Evolutionary conservation across 305 asterid genomes (phyloP), one percentile per base, ranked within the genome.

Genomic region (Fraxinus paxiana): DNA sequence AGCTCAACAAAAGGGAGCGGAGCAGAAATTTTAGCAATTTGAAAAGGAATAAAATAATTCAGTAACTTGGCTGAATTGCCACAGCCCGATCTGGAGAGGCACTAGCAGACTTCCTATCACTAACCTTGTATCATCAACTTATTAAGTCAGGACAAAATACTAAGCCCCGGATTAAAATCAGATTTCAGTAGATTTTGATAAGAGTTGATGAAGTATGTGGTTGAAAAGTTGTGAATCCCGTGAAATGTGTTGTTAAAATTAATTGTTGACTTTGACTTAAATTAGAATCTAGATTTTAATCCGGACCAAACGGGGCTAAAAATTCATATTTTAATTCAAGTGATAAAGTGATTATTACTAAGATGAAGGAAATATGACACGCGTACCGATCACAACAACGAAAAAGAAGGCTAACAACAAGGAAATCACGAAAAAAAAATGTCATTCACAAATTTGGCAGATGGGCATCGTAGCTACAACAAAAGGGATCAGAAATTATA

Each of bases 91-190:
- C 69, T 56, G 69, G 13, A 20, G 67, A 56, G 13, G 8, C 13
- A 59, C 15, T 59, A 59, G 30, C 15, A 18, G 69, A 7, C 69
- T 59, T 59, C 69, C 4, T 59, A 7, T 59, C 15, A 20, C 15
- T 20, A 59, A 95, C 82, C 82, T 79, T 78, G 56, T 13, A 70
- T 70, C 41, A 31, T 31, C 75, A 70, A 70, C 20, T 28, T 31
- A 30, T 43, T 43, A 43, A 43, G 56, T 43, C 56, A 13, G 56
- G 56, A 13, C 56, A 43, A 43, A 43, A 15, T 43, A 13, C 17
- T 43, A 43, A 43, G 56, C 56, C 56, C 56, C 56, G 0, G 5
- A 43, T 43, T 43, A 43, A 43, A 43, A 43, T 43, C 18, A 43
- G 6, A 43, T 43, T 12, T 13, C 4, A 43, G 56, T 43, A 43